Percentiles rank a stretch among this genome's conserved stretches.
Conservation (phyloP, 75 land plant species). For the Picea glauca region DNA sequence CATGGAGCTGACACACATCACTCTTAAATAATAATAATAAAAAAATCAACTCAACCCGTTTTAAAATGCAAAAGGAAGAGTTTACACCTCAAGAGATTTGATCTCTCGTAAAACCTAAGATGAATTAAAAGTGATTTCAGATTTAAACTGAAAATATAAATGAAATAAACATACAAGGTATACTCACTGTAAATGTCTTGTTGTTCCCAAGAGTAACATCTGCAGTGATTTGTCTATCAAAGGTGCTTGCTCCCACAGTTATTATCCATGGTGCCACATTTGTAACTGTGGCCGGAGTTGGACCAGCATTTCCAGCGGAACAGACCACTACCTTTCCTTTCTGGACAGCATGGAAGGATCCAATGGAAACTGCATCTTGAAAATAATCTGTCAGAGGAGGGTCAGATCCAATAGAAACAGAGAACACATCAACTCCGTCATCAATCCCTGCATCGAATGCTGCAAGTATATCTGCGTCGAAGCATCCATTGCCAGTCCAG, state of each 20-base stretch:
- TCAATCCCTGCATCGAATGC: slow-evolving; percentile 86
- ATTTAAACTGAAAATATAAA: no score
- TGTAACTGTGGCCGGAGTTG: slow-evolving; percentile 68
- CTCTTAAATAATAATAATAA: no score
- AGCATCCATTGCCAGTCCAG: slow-evolving; percentile 78
- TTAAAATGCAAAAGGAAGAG: no score
- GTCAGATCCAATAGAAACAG: slow-evolving; percentile 91
- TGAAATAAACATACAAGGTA: no score
- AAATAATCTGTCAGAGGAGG: slow-evolving; percentile 59
- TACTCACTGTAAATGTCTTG: not conserved
- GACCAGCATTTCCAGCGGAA: slow-evolving; percentile 94
- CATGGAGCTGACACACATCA: no score
- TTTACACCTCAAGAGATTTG: no score
- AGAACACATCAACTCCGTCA: slow-evolving; percentile 90
- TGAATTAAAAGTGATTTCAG: no score
- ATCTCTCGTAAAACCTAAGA: no score
- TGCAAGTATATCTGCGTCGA: slow-evolving; percentile 92
- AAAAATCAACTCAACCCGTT: no score
- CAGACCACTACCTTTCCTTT: slow-evolving; percentile 80
- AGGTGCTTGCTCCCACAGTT: slow-evolving; percentile 89
- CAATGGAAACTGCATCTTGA: slow-evolving; percentile 90
- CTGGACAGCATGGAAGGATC: slow-evolving; percentile 79
- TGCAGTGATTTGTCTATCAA: slow-evolving; percentile 89
- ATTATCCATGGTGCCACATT: slow-evolving; percentile 94
- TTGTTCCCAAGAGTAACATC: slow-evolving; percentile 69